Evolutionary conservation across 169 alveolate species (phyloP).

Genomic region (Plasmodium ovale): DNA sequence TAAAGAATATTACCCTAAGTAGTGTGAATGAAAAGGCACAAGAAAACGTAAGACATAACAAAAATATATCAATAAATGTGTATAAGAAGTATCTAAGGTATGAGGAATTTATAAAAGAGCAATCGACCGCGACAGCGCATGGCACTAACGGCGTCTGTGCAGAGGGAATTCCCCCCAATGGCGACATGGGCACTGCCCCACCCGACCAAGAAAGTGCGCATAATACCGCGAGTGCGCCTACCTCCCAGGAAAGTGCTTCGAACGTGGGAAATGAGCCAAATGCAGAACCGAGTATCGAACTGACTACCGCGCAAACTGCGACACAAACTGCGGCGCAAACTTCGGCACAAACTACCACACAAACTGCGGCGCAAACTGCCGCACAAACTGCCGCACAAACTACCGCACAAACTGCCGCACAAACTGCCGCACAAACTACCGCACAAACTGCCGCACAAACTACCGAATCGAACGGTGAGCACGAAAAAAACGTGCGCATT

Average conservation of each 20-base stretch:
- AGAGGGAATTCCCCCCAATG: not conserved
- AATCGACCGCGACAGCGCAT: not conserved
- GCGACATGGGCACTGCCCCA: not conserved
- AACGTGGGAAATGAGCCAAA: not conserved
- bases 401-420: too few species aligned
- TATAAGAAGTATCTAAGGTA: constrained; percentile 57
- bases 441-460: not conserved
- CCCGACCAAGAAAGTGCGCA: not conserved
- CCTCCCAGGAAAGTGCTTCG: not conserved
- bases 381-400: not conserved
- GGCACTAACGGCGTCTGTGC: not conserved
- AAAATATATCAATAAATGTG: constrained; percentile 39
- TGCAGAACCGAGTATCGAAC: too few species aligned
- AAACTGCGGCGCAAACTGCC: not conserved
- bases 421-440: not conserved
- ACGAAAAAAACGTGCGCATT: constrained; percentile 22
- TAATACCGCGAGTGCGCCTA: too few species aligned
- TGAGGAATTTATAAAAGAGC: constrained; percentile 30
- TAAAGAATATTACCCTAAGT: constrained; percentile 55
- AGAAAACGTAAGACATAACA: constrained; percentile 25
- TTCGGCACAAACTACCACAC: not conserved
- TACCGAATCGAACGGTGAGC: constrained; percentile 1
- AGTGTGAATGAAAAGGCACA: constrained; percentile 32
- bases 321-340: too few species aligned
- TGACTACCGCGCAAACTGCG: not conserved